phyloP scores from a whole-genome alignment of 2,329 filamentous ascomycete species.

The Stylonectria norvegica region DNA sequence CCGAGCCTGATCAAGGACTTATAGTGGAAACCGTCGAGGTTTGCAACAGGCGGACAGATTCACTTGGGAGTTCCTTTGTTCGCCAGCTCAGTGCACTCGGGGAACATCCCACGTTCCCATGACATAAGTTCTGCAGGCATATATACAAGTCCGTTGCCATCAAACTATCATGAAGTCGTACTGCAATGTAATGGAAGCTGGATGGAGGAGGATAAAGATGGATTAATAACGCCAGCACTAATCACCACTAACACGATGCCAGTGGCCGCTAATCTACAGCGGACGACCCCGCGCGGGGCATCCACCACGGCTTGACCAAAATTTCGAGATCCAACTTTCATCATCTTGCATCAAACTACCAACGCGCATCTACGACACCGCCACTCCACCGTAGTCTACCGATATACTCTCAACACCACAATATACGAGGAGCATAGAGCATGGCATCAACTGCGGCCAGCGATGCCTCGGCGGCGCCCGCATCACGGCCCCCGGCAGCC shows the following conservation, averaged over 20 bases:
- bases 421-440: neutral
- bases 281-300: constrained; percentile 29
- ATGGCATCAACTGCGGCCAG: constrained; percentile 35
- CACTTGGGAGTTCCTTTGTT: too few relatives aligned
- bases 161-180: too few relatives aligned
- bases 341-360: neutral
- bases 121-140: too few relatives aligned
- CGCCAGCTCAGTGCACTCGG: too few relatives aligned
- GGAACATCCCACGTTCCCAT: too few relatives aligned
- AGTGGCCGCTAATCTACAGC: constrained; percentile 14
- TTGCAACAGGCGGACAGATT: too few relatives aligned
- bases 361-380: constrained; percentile 1
- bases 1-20: too few relatives aligned
- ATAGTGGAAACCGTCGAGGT: too few relatives aligned
- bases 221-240: neutral
- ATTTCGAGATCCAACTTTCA: constrained; percentile 13
- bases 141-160: too few relatives aligned
- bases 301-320: constrained; percentile 19
- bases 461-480: constrained; percentile 23
- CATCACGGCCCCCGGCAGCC: constrained; percentile 58
- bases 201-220: too few relatives aligned
- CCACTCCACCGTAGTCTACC: constrained; percentile 4
- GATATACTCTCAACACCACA: constrained; percentile 1
- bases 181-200: too few relatives aligned
- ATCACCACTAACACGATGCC: neutral